Conservation (phyloP, 2,329 filamentous ascomycete genomes). For the Chaetomiaceae sp. region DNA sequence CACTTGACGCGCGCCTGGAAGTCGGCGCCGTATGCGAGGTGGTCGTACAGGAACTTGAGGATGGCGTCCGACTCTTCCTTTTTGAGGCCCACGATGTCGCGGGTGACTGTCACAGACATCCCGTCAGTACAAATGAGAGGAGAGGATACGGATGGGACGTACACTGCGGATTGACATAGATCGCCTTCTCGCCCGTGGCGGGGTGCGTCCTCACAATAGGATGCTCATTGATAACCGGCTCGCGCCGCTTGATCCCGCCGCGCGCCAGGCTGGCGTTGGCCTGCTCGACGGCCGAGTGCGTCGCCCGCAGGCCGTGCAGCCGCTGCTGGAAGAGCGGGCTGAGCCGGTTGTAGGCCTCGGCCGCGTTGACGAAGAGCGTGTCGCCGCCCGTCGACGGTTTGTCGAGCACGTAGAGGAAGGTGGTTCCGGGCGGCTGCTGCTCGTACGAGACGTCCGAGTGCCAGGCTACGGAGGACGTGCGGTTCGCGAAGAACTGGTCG, state of each 20-base stretch:
- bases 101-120: slow-evolving; percentile 73
- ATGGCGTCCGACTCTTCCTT: slow-evolving; percentile 79
- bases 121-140: background rate
- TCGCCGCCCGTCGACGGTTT: slow-evolving; percentile 76
- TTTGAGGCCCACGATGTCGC: slow-evolving; percentile 76
- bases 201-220: slow-evolving; percentile 80
- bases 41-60: slow-evolving; percentile 72
- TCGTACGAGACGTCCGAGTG: slow-evolving; percentile 89
- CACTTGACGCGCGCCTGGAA: slow-evolving; percentile 73
- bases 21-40: slow-evolving; percentile 67
- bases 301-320: slow-evolving; percentile 73
- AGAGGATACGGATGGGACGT: slow-evolving; percentile 32
- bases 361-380: slow-evolving; percentile 76
- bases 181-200: slow-evolving; percentile 74
- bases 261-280: slow-evolving; percentile 62
- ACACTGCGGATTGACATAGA: slow-evolving; percentile 83
- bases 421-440: slow-evolving; percentile 81
- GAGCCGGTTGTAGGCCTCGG: slow-evolving; percentile 74
- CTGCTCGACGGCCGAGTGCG: slow-evolving; percentile 81
- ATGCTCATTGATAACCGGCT: slow-evolving; percentile 70
- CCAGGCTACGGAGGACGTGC: slow-evolving; percentile 81
- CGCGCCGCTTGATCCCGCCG: slow-evolving; percentile 68
- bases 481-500: slow-evolving; percentile 56
- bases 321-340: slow-evolving; percentile 75
- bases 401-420: slow-evolving; percentile 85